Evolutionary conservation across 176 grass and related monocot genomes (phyloP).

Genomic region (Pontederia crassipes): DNA sequence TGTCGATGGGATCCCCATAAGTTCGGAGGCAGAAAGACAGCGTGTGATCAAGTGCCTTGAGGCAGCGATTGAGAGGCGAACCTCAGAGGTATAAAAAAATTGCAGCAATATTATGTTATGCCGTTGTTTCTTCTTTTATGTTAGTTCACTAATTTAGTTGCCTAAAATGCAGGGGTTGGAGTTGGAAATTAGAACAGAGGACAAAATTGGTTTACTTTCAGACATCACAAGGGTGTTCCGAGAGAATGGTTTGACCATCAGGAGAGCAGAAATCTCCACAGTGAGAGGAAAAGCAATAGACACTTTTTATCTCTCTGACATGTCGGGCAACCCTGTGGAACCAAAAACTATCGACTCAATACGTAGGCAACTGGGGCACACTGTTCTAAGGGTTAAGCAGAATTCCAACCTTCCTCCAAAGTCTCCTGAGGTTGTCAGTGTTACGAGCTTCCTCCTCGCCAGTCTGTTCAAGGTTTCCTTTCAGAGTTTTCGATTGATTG

Average conservation of each 20-base stretch:
- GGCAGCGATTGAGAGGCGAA: constrained; percentile 5
- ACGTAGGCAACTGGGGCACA: not conserved
- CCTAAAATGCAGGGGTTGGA: not conserved
- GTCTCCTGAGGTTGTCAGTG: not conserved
- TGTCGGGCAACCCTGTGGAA: constrained; percentile 2
- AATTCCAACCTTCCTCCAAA: not conserved
- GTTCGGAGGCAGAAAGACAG: not conserved
- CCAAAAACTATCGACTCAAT: not conserved
- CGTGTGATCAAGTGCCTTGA: constrained; percentile 6
- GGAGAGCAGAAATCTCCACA: not conserved
- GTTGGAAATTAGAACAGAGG: not conserved
- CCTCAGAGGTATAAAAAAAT: not conserved
- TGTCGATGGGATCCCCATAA: constrained; percentile 3
- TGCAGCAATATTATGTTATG: not conserved
- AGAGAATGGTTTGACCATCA: constrained; percentile 1
- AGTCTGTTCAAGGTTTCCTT: constrained; percentile 3
- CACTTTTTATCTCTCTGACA: not conserved
- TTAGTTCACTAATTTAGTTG: not conserved
- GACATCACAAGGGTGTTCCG: constrained; percentile 3
- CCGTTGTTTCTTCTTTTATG: not conserved
- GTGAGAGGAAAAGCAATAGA: not conserved
- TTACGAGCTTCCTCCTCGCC: not conserved
- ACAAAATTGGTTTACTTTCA: constrained; percentile 1
- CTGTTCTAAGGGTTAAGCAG: constrained; percentile 1
- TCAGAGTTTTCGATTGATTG: constrained; percentile 5